These are phyloP conservation scores for Mycocentrospora acerina DNA, from an alignment of 2,329 filamentous ascomycete species.

Conservation along the genomic window DNA sequence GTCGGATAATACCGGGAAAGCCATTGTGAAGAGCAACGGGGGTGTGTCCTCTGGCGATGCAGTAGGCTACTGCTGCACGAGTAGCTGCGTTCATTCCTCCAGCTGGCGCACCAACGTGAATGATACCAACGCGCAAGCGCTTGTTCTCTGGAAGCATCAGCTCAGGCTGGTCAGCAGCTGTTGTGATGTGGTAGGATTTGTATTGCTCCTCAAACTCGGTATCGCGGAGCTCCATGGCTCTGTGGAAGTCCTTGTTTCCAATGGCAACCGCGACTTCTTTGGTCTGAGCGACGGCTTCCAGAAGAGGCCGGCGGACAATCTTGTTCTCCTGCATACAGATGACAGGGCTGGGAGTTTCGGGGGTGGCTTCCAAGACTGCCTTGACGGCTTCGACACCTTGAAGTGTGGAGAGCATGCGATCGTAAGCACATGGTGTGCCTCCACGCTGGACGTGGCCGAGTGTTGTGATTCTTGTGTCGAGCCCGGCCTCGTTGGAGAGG, in stretches of 20 bases:
- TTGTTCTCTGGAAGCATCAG: constrained; percentile 69
- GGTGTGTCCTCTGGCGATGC: constrained; percentile 85
- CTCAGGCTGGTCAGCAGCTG: constrained; percentile 72
- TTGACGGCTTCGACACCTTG: constrained; percentile 58
- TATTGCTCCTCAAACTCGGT: constrained; percentile 94
- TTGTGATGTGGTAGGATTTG: constrained; percentile 86
- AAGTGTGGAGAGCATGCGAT: constrained; percentile 87
- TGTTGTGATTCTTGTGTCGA: constrained; percentile 93
- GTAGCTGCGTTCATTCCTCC: constrained; percentile 98
- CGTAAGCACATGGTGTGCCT: constrained; percentile 88
- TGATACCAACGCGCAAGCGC: constrained; percentile 91
- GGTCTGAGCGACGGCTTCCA: constrained; percentile 85
- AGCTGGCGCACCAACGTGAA: constrained; percentile 94
- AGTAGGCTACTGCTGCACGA: constrained; percentile 90
- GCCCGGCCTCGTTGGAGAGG: constrained; percentile 74
- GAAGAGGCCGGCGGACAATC: constrained; percentile 84
- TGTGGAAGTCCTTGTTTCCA: constrained; percentile 79
- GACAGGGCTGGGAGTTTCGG: constrained; percentile 87
- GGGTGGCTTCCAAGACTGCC: constrained; percentile 54
- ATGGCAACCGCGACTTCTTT: constrained; percentile 83
- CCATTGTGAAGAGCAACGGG: constrained; percentile 94
- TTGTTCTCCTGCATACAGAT: constrained; percentile 98
- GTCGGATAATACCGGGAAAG: constrained; percentile 88
- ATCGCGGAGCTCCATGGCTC: constrained; percentile 85
- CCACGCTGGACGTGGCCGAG: constrained; percentile 97